Evolutionary conservation across 768 basidiomycete species (phyloP).

Genomic region (Udeniomyces megalosporus): DNA sequence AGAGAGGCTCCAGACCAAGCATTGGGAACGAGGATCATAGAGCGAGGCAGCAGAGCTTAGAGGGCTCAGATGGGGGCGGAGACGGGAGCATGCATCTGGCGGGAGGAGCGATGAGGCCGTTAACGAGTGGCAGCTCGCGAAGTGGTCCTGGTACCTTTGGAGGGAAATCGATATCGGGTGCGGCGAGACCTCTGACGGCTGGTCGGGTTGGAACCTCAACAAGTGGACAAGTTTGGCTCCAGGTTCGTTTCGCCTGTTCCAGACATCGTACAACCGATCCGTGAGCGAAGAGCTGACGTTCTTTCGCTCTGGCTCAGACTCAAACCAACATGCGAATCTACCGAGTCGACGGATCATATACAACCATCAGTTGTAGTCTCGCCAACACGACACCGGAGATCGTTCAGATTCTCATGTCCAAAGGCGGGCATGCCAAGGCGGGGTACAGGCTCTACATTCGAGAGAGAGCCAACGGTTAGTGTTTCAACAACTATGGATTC

Average conservation of each 20-base stretch:
- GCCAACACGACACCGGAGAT: constrained; percentile 53
- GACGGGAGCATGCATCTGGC: neutral
- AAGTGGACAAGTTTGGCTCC: constrained; percentile 8
- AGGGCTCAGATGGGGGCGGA: neutral
- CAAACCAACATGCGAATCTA: constrained; percentile 59
- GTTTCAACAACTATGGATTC: constrained; percentile 21
- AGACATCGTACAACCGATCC: neutral
- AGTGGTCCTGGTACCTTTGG: constrained; percentile 17
- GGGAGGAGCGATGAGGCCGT: constrained; percentile 14
- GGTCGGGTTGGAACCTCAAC: neutral
- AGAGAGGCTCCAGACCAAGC: constrained; percentile 7
- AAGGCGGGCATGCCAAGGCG: constrained; percentile 32
- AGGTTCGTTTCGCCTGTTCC: constrained; percentile 22
- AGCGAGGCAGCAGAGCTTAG: neutral
- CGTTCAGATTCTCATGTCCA: constrained; percentile 44
- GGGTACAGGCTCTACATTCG: constrained; percentile 36
- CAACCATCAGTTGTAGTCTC: constrained; percentile 49
- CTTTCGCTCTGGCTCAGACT: neutral
- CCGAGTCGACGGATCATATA: constrained; percentile 52
- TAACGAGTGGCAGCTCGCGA: constrained; percentile 14
- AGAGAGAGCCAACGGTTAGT: constrained; percentile 32
- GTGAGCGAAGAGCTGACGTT: neutral
- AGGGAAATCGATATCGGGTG: constrained; percentile 17
- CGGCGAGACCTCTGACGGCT: constrained; percentile 23
- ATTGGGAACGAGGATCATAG: constrained; percentile 2